A percentile compares a stretch with the other conserved stretches of the same genome.
These are phyloP conservation scores for Podaxis sp. DNA, from an alignment of 768 basidiomycete genomes.

Conservation along the genomic window DNA sequence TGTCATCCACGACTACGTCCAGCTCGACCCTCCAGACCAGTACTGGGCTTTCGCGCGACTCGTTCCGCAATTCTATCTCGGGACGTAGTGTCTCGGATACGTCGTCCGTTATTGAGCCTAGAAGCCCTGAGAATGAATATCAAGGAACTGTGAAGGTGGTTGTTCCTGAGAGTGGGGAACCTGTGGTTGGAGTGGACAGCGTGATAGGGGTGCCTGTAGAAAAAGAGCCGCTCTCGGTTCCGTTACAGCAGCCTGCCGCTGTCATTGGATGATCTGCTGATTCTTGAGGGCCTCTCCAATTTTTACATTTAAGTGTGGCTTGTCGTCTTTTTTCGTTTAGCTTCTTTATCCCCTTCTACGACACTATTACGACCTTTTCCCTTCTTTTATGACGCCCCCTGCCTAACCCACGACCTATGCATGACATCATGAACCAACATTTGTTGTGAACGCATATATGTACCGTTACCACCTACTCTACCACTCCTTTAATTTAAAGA, in stretches of 20 bases:
- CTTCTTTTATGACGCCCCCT: background rate
- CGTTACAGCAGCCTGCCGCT: background rate
- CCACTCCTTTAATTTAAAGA: background rate
- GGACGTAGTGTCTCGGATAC: conserved; percentile 49
- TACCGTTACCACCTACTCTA: background rate
- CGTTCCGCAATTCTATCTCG: conserved; percentile 39
- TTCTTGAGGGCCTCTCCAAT: background rate
- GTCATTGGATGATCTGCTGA: background rate
- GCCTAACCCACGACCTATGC: background rate
- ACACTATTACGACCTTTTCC: background rate
- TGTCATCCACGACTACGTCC: conserved; percentile 40
- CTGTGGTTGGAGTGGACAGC: background rate
- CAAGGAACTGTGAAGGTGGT: conserved; percentile 19
- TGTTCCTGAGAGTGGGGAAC: background rate
- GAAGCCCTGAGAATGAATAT: conserved; percentile 47
- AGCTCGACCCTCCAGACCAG: conserved; percentile 23
- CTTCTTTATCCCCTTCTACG: background rate
- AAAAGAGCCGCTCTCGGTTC: background rate
- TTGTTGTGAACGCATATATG: background rate
- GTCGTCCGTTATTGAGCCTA: conserved; percentile 58
- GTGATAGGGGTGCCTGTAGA: background rate
- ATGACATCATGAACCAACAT: background rate
- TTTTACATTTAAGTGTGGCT: background rate
- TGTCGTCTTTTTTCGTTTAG: background rate
- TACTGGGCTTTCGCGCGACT: conserved; percentile 19